Evolutionary conservation across 2,329 filamentous ascomycete genomes (phyloP), one percentile per base, ranked within the genome.

Genomic region (Stromatinia cepivora): DNA sequence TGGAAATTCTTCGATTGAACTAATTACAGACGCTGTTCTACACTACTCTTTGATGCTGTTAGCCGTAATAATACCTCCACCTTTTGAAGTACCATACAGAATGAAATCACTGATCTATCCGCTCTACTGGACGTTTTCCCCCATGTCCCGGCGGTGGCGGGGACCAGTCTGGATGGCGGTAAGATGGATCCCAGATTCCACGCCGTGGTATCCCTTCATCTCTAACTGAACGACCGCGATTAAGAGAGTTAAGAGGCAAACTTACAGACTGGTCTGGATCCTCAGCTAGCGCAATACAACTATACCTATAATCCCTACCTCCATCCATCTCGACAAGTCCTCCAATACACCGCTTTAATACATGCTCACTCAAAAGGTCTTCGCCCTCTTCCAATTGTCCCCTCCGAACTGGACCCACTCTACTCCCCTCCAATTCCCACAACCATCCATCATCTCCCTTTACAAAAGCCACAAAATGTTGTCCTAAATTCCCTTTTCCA

Each of bases 381-480:
- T 93, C 91, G 50, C 83, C 83, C 1, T 80, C 80, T 0, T 76
- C 82, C 66, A 94, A 78, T 56, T 69, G 84, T 77, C 64, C 86
- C 67, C 89, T 81, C 72, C 88, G 83, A 66, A 91, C 77, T 1
- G 89, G 89, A 0, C 90, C 90, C 76, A 88, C 91, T 69, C 90
- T 81, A 70, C 87, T 78, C 15, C 90, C 90, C 79, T 92, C 90
- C 78, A 92, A 79, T 78, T 92, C 90, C 86, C 88, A 92, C 63
- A 92, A 77, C 57, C 81, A 68, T 90, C 90, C 78, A 91, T 88
- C 66, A 91, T 88, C 65, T 81, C 81, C 84, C 82, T 94, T 95
- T 66, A 95, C 91, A 80, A 98, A 99, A 77, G 92, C 95, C 59
- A 98, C 94, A 79, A 97, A 98, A 82, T 99, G 95, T 75, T 97